A percentile compares a stretch with the other conserved stretches of the same genome.
Evolutionary conservation across 257 asterid genomes (phyloP).

Genomic region (Gentiana macrophylla): DNA sequence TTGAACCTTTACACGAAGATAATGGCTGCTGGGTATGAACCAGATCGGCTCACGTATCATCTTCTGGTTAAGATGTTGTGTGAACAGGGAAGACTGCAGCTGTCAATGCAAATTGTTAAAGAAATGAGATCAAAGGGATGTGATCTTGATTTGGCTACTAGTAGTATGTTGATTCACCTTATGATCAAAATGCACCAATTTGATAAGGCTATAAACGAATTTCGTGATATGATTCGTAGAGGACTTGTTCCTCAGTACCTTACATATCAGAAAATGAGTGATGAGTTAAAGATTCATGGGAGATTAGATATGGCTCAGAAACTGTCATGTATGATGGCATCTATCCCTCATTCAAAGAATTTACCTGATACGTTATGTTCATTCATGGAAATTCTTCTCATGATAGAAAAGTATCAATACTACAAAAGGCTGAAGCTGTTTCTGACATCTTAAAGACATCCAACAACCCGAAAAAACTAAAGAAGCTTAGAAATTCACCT

Average conservation of each 20-base stretch:
- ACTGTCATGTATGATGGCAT: conserved; percentile 46
- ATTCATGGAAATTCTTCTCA: conserved; percentile 18
- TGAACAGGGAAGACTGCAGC: conserved; percentile 40
- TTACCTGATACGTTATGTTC: conserved; percentile 60
- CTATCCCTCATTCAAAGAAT: conserved; percentile 61
- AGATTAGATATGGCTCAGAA: conserved; percentile 36
- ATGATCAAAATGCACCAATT: conserved; percentile 38
- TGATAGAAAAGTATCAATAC: conserved; percentile 34
- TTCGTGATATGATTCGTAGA: conserved; percentile 66
- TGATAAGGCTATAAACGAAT: conserved; percentile 53
- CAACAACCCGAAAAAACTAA: conserved; percentile 40
- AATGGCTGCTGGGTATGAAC: conserved; percentile 48
- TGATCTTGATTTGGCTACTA: conserved; percentile 69
- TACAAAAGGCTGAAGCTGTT: conserved; percentile 57
- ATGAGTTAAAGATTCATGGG: conserved; percentile 47
- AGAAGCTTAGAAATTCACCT: conserved; percentile 24
- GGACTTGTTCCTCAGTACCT: conserved; percentile 82
- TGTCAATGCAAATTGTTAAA: conserved; percentile 27
- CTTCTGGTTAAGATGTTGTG: conserved; percentile 69
- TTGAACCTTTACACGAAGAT: conserved; percentile 55
- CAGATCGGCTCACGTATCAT: conserved; percentile 65
- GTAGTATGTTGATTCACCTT: conserved; percentile 73
- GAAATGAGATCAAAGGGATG: conserved; percentile 71
- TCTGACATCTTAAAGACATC: conserved; percentile 56
- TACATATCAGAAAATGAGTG: conserved; percentile 47